A percentile compares a stretch with the other conserved stretches of the same genome.
These are phyloP conservation scores for Globisporangium iwayamae DNA, from an alignment of 352 stramenopile species.

Conservation along the genomic window DNA sequence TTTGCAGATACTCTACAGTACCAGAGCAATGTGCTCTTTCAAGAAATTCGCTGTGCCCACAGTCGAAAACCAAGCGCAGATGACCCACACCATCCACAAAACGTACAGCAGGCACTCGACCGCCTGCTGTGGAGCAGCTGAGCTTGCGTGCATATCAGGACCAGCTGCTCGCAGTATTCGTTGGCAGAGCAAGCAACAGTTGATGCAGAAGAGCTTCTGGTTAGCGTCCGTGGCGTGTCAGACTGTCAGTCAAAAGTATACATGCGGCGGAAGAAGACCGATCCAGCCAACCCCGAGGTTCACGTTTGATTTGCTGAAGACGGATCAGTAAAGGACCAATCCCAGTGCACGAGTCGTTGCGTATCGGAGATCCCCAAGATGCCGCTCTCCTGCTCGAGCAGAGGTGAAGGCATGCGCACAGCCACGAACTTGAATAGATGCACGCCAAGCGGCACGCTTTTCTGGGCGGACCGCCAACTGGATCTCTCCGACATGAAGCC, in stretches of 20 bases:
- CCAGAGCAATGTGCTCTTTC: too few relatives aligned
- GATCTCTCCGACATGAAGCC: conserved; percentile 10
- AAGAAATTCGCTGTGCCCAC: too few relatives aligned
- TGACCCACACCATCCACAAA: not conserved
- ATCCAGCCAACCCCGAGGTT: too few relatives aligned
- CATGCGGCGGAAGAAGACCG: not conserved
- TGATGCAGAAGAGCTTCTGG: too few relatives aligned
- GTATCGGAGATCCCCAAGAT: not conserved
- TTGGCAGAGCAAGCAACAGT: not conserved
- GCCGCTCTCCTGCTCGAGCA: too few relatives aligned
- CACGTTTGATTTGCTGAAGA: too few relatives aligned
- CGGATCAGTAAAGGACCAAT: not conserved
- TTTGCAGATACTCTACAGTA: too few relatives aligned
- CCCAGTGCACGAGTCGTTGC: not conserved
- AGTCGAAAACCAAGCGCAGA: not conserved
- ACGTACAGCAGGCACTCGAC: not conserved
- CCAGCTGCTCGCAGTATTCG: not conserved
- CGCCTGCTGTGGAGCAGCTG: not conserved
- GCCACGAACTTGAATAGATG: not conserved
- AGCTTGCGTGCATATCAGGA: not conserved
- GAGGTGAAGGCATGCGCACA: not conserved
- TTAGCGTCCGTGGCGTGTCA: not conserved
- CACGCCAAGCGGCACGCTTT: not conserved
- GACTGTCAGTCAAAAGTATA: not conserved
- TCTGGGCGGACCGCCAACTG: conserved; percentile 6